Base-by-base conservation (phyloP, 108 stramenopile species). In the Seminavis robusta region DNA sequence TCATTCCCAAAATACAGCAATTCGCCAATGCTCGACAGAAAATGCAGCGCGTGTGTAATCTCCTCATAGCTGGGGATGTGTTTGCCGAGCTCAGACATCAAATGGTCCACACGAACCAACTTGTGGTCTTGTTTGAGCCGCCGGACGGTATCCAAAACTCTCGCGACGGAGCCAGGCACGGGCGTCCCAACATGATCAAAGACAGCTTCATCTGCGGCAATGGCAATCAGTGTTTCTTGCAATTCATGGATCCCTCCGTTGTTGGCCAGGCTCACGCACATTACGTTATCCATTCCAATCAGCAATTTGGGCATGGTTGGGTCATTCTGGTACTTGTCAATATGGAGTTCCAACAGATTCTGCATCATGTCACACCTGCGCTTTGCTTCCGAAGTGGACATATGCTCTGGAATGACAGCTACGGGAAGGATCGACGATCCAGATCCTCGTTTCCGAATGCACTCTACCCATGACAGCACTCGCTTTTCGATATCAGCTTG, bases 341-440 rank as follows among this genome's bases (percentile, higher is more conserved):
- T 55, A 55, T 87, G 69, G 17, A 77, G 56, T 61, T 73, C 63
- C 8, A 91, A 58, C 33, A 80, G 30, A 9, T 63, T 43, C 30
- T 80, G 45, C 71, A 88, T 65, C 37, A 73, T 56, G 32, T 69
- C 51, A 26, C 82, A 72, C 29, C 86, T 58, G 52, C 72, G 47
- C 40, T 48, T 56, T 31, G 59, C 55, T 56, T 81, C 78, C 0
- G 43, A 33, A 11, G 68, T 41, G 9, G 69, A 51, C 73, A 86
- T 75, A 25, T 37, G 39, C 17, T 66, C 47, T 9, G 79, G 69
- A 13, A 74, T 60, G 13, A 85, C 48, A 7, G 75, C 86, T 11
- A 92, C 70, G 8, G 90, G 90, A n/a, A 92, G 47, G 19, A 92
- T 79, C 7, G 80, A 84, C 36, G 82, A 80, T 39, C 64, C 48